Evolutionary conservation across 306 rosid species (phyloP).

Genomic region (Vicia sativa): DNA sequence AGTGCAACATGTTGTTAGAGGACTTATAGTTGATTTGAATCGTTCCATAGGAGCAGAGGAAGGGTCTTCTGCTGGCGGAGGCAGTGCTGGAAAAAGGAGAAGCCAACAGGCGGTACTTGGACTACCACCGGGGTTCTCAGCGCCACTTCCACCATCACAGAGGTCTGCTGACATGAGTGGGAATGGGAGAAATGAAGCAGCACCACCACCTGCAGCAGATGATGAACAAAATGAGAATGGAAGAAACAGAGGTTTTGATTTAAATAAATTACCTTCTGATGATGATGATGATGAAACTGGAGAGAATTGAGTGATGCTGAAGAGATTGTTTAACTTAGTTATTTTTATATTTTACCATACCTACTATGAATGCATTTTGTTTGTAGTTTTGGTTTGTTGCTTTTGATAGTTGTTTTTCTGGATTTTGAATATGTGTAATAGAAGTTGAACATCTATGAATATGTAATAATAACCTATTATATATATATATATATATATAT

Average conservation of each 20-base stretch:
- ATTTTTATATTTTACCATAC: neutral
- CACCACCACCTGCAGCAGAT: neutral
- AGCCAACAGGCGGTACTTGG: neutral
- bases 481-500: too few relatives aligned
- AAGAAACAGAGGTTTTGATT: neutral
- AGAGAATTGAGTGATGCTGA: neutral
- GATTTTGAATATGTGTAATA: neutral
- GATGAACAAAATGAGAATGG: neutral
- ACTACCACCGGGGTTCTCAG: neutral
- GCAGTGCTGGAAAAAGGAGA: neutral
- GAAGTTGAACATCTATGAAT: neutral
- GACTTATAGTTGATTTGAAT: constrained; percentile 26
- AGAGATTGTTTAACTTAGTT: neutral
- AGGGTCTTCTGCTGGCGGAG: neutral
- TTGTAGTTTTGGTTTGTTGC: too few relatives aligned
- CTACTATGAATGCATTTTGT: too few relatives aligned
- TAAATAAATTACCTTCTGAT: neutral
- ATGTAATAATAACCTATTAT: neutral
- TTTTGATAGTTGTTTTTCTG: neutral
- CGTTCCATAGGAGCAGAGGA: neutral
- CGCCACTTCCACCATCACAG: too few relatives aligned
- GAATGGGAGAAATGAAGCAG: neutral
- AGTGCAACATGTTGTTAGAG: neutral
- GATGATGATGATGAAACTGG: neutral
- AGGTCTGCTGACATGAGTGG: too few relatives aligned